Conservation (phyloP, 768 basidiomycete genomes). For the Tephrocybe rancida region DNA sequence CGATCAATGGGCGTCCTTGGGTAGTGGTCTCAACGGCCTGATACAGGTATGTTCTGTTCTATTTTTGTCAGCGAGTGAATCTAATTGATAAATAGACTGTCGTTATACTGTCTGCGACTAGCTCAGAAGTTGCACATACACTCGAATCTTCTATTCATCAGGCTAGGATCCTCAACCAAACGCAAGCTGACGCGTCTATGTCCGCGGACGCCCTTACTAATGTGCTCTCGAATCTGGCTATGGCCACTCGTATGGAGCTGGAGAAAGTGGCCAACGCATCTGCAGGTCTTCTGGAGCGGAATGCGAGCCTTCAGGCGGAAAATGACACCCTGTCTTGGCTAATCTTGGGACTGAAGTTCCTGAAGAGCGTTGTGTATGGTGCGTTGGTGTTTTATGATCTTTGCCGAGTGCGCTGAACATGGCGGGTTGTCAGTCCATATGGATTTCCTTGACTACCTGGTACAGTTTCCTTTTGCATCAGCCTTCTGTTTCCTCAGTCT, state of each 20-base stretch:
- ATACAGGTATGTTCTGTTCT: conserved; percentile 7
- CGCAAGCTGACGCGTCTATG: conserved; percentile 37
- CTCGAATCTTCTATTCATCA: conserved; percentile 29
- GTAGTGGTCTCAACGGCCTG: conserved; percentile 11
- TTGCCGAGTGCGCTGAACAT: background rate
- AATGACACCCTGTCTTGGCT: conserved; percentile 6
- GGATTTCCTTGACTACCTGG: conserved; percentile 25
- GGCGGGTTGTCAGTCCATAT: conserved; percentile 27
- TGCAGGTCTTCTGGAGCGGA: conserved; percentile 32
- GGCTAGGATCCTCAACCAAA: conserved; percentile 12
- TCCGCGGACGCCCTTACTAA: conserved; percentile 37
- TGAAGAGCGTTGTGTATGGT: conserved; percentile 13
- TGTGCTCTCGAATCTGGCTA: conserved; percentile 37
- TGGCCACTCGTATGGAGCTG: conserved; percentile 43
- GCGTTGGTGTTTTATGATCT: conserved; percentile 1
- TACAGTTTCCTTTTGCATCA: conserved; percentile 29
- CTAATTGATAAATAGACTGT: conserved; percentile 20
- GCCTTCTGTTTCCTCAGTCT: conserved; percentile 29
- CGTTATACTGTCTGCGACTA: conserved; percentile 20
- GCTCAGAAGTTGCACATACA: conserved; percentile 23
- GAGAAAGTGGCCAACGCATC: conserved; percentile 47
- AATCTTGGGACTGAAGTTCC: background rate
- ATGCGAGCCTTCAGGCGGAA: conserved; percentile 20
- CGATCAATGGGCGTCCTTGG: conserved; percentile 12
- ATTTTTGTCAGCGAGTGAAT: background rate